phyloP scores from a whole-genome alignment of 441 rosid species.

The Adansonia madagascariensis region DNA sequence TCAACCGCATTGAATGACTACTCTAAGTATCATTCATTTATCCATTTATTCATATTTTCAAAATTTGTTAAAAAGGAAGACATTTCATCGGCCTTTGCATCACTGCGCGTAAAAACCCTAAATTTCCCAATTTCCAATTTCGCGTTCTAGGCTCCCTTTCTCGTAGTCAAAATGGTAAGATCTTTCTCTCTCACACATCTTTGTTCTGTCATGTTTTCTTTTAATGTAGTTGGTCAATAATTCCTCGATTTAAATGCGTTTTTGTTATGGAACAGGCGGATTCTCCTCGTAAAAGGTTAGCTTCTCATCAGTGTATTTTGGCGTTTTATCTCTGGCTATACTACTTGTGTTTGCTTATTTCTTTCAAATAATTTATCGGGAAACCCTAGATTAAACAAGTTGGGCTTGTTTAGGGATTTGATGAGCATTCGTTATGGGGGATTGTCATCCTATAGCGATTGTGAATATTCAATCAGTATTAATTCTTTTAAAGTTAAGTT shows the following conservation, averaged over 20 bases:
- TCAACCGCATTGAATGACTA: conserved; percentile 10
- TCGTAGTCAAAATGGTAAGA: conserved; percentile 40
- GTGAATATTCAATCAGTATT: neutral
- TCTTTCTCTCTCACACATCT: neutral
- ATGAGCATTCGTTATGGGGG: neutral
- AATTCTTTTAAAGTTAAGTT: neutral
- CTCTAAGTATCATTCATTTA: conserved; percentile 4
- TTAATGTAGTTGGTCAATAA: neutral
- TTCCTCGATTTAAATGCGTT: neutral
- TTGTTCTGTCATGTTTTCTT: neutral
- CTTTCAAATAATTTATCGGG: neutral
- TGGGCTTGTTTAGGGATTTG: conserved; percentile 14
- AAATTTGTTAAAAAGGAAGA: neutral
- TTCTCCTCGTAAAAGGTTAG: conserved; percentile 70
- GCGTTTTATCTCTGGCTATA: neutral
- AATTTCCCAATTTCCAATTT: conserved; percentile 8
- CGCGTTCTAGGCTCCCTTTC: neutral
- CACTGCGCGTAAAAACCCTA: conserved; percentile 23
- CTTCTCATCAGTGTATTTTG: neutral
- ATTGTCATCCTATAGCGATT: neutral
- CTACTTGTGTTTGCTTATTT: neutral
- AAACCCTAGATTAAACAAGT: conserved; percentile 16
- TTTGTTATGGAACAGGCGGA: conserved; percentile 52
- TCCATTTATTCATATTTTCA: neutral
- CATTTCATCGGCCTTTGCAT: neutral